Base-by-base conservation (phyloP, 164 flowering plant species). In the Vitis amurensis region DNA sequence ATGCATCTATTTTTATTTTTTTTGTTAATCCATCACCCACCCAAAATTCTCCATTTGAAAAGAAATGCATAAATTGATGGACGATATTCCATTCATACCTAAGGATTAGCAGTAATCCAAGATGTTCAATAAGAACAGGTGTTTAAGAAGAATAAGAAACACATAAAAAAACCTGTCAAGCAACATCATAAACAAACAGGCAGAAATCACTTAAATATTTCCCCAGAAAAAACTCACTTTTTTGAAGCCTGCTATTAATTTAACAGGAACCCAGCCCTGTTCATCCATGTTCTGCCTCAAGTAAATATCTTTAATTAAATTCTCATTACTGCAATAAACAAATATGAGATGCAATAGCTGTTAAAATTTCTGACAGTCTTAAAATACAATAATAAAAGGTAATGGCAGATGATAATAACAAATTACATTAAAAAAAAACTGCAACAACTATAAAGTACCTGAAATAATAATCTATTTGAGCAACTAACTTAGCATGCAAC, bases 381-480 rank as follows among this genome's bases (percentile, higher is more conserved):
- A 74, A 9, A 15, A 64, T 44, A 9, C 8, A 27, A 52, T 16
- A 17, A 59, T 7, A 19, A n/a, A 12, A 48, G 11, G 44, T 51
- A 27, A 29, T 2, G 5, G 14, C 9, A 3, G 55, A 73, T n/a
- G 7, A 57, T 12, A 5, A 61, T 27, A 55, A 62, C 10, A 17
- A 11, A 6, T 3, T 11, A 55, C 13, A 47, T 37, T 17, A 16
- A 52, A n/a, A 59, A 59, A 52, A 51, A 50, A 56, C 11, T 2
- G 27, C 27, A 23, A 15, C 19, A 55, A 11, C 13, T 19, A 27
- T 13, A 53, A 23, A 16, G 37, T 80, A 93, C 98, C 98, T 93
- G 86, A 93, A 93, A 74, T 94, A 94, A 73, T 87, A 94, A 48
- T 91, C 92, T 64, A 92, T 91, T 77, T 94, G 98, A 19, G 73